Evolutionary conservation across 1,139 yeast genomes (phyloP).

Genomic region (Diutina mesorugosa): DNA sequence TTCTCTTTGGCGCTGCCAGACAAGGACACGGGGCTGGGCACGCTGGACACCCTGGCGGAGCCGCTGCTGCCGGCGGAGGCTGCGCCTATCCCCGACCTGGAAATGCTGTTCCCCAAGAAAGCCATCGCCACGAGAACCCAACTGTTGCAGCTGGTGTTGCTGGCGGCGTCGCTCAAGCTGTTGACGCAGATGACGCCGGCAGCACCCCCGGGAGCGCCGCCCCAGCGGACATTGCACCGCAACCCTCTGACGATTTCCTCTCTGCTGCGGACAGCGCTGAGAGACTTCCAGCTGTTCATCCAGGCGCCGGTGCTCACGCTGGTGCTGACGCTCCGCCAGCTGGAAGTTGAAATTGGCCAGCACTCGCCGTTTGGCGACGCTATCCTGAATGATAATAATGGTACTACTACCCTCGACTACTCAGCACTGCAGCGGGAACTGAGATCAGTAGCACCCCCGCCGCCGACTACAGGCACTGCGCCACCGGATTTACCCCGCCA

Average conservation of each 20-base stretch:
- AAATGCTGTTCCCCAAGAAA: neutral
- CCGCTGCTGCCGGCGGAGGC: neutral
- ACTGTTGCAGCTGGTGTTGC: slow-evolving; percentile 52
- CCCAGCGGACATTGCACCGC: slow-evolving; percentile 8
- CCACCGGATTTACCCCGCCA: neutral
- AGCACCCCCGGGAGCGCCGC: slow-evolving; percentile 6
- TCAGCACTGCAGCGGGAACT: neutral
- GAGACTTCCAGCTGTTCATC: slow-evolving; percentile 33
- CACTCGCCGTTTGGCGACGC: slow-evolving; percentile 26
- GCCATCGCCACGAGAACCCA: slow-evolving; percentile 26
- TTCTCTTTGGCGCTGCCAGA: slow-evolving; percentile 1
- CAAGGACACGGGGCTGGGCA: neutral
- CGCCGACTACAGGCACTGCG: neutral
- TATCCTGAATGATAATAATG: neutral
- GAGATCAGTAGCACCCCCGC: neutral
- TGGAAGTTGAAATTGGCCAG: slow-evolving; percentile 28
- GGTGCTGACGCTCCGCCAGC: slow-evolving; percentile 20
- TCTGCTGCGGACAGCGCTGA: neutral
- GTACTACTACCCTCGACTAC: neutral
- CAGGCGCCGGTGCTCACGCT: slow-evolving; percentile 36
- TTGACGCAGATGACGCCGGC: slow-evolving; percentile 15
- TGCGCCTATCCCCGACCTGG: neutral
- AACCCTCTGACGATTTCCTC: neutral
- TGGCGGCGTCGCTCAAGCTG: slow-evolving; percentile 45
- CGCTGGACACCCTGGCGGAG: neutral